Conservation (phyloP, 108 stramenopile species). For the Nitzschia putrida region DNA sequence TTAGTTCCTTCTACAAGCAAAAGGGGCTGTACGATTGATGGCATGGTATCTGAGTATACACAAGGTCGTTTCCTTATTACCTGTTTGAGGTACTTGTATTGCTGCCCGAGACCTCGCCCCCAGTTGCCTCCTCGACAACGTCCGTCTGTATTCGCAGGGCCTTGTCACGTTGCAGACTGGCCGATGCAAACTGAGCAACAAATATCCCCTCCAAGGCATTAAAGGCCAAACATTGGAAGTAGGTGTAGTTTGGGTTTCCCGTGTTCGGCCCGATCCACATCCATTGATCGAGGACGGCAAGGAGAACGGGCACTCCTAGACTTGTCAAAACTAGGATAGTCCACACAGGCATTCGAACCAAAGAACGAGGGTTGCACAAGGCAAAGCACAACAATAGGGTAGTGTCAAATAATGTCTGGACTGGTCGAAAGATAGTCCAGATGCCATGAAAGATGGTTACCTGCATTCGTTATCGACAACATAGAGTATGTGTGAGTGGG, state of each 20-base stretch:
- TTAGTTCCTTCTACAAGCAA: no score
- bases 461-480: slow-evolving; percentile 10
- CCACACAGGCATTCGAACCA: slow-evolving; percentile 54
- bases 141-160: slow-evolving; percentile 20
- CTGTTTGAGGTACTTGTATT: no score
- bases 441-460: slow-evolving; percentile 50
- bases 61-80: no score
- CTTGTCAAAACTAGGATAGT: slow-evolving; percentile 57
- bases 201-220: slow-evolving; percentile 60
- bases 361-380: slow-evolving; percentile 54
- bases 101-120: no score
- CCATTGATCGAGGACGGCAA: slow-evolving; percentile 66
- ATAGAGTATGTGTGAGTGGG: no score
- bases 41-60: no score
- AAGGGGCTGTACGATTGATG: no score
- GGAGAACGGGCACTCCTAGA: slow-evolving; percentile 56
- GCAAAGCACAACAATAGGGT: slow-evolving; percentile 57
- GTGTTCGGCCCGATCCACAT: slow-evolving; percentile 76
- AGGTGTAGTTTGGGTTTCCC: slow-evolving; percentile 85
- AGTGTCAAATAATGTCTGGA: slow-evolving; percentile 60
- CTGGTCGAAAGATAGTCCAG: slow-evolving; percentile 61
- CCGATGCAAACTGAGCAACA: slow-evolving; percentile 31
- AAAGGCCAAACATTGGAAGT: slow-evolving; percentile 83
- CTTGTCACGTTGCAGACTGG: slow-evolving; percentile 44
- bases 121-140: neutral